phyloP scores from a whole-genome alignment of 345 rosid genomes.

The Barbarea vulgaris region DNA sequence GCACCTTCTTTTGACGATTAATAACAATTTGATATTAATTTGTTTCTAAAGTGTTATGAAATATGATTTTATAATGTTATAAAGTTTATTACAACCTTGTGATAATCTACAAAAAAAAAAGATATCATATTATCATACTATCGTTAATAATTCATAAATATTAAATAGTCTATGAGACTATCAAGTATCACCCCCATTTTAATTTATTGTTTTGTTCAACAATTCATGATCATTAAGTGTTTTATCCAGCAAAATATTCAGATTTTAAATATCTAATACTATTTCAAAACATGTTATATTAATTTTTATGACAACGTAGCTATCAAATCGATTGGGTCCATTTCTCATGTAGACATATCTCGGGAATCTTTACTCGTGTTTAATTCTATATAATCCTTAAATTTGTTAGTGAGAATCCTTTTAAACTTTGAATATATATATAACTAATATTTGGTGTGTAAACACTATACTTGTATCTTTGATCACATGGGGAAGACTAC shows the following conservation, averaged over 20 bases:
- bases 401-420: slow-evolving; percentile 26
- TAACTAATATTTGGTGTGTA: slow-evolving; percentile 15
- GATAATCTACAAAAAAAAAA: neutral
- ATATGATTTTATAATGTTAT: neutral
- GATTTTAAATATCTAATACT: neutral
- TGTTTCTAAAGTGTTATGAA: neutral
- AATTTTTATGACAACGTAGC: slow-evolving; percentile 11
- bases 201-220: neutral
- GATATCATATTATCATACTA: neutral
- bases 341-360: slow-evolving; percentile 32
- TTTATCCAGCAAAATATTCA: neutral
- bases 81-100: neutral
- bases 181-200: neutral
- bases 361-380: slow-evolving; percentile 33
- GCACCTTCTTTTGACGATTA: slow-evolving; percentile 12
- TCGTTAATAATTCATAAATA: neutral
- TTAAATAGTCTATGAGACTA: neutral
- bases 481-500: slow-evolving; percentile 42
- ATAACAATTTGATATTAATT: neutral
- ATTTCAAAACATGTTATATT: slow-evolving; percentile 5
- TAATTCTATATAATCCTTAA: slow-evolving; percentile 34
- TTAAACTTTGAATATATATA: neutral
- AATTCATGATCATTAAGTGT: neutral
- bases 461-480: slow-evolving; percentile 30
- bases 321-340: slow-evolving; percentile 32